A percentile compares a stretch with the other conserved stretches of the same genome.
These are phyloP conservation scores for Colletotrichum kahawae DNA, from an alignment of 2,329 filamentous ascomycete genomes.

Conservation along the genomic window DNA sequence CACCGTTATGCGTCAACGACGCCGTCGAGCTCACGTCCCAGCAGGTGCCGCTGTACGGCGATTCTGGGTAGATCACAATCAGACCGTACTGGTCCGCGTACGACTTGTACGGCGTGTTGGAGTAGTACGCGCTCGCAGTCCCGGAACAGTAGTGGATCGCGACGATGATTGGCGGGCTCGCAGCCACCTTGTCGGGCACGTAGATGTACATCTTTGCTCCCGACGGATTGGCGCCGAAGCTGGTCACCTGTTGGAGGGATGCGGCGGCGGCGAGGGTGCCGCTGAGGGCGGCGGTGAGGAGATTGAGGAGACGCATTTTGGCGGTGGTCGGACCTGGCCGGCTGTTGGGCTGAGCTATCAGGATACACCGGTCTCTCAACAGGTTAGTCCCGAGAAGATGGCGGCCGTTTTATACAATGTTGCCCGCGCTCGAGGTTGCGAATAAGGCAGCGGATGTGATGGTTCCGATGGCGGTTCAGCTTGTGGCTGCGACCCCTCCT, in stretches of 20 bases:
- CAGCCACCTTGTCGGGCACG: slow-evolving; percentile 31
- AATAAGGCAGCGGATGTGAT: slow-evolving; percentile 5
- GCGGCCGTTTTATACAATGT: background rate
- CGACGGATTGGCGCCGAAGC: slow-evolving; percentile 40
- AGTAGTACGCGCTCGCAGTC: slow-evolving; percentile 53
- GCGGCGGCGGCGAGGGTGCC: slow-evolving; percentile 26
- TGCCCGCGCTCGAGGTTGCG: background rate
- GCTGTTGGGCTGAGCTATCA: background rate
- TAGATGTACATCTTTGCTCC: slow-evolving; percentile 31
- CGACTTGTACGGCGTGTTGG: slow-evolving; percentile 50
- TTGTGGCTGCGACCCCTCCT: background rate
- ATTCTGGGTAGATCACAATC: slow-evolving; percentile 60
- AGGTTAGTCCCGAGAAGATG: background rate
- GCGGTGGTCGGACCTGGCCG: background rate
- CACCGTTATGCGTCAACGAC: slow-evolving; percentile 60
- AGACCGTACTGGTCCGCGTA: slow-evolving; percentile 46
- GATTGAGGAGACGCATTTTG: background rate
- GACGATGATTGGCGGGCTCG: slow-evolving; percentile 51
- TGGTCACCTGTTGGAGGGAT: slow-evolving; percentile 39
- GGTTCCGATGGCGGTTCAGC: background rate
- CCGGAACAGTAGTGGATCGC: slow-evolving; percentile 61
- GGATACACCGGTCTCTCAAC: background rate
- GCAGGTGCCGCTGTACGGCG: slow-evolving; percentile 55
- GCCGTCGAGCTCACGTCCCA: slow-evolving; percentile 61
- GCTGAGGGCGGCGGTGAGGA: background rate